Evolutionary conservation across 2,329 filamentous ascomycete species (phyloP), one percentile per base, ranked within the genome.

Genomic region (Sclerotinia subarctica): DNA sequence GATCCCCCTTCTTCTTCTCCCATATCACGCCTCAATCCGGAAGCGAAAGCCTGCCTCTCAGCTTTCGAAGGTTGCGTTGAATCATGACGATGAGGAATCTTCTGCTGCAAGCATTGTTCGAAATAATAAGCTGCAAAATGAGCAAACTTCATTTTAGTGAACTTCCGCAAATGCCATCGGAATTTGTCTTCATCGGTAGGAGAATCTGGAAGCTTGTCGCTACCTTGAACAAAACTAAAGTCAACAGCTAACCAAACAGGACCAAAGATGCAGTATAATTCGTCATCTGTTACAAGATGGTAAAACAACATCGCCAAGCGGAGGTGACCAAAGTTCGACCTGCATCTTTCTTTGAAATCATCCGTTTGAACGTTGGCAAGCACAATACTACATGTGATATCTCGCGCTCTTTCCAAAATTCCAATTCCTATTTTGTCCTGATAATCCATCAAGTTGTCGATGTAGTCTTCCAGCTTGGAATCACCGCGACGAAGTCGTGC

Each of bases 361-460:
- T 63, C n/a, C n/a, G 29, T 63, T 17, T 21, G 24, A 11, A 63
- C 21, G 26, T 63, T 63, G 2, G 46, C 46, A 35, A 63, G 32
- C 21, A 63, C 59, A 13, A 63, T 63, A 24, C 32, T 63, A 13
- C 29, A 51, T 26, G 32, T 32, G 5, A 63, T 63, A 19, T 24
- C 2, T 51, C n/a, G 29, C 2, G 21, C 21, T 26, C 59, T 46
- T 5, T 26, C 19, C 17, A 51, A 11, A 5, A 49, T 19, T 13
- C 6, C 2, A 1, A 2, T 0, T 42, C 1, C 46, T 11, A 63
- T 15, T 3, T 15, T 11, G 3, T 13, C 5, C 32, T 26, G 0
- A 26, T 4, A 51, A 15, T 2, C 8, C 6, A 7, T n/a, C 53
- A 56, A 7, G 0, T 17, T 15, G 1, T 13, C 3, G 2, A 15